phyloP scores from a whole-genome alignment of 345 rosid genomes.

The sweet orange (Citrus sinensis) region DNA sequence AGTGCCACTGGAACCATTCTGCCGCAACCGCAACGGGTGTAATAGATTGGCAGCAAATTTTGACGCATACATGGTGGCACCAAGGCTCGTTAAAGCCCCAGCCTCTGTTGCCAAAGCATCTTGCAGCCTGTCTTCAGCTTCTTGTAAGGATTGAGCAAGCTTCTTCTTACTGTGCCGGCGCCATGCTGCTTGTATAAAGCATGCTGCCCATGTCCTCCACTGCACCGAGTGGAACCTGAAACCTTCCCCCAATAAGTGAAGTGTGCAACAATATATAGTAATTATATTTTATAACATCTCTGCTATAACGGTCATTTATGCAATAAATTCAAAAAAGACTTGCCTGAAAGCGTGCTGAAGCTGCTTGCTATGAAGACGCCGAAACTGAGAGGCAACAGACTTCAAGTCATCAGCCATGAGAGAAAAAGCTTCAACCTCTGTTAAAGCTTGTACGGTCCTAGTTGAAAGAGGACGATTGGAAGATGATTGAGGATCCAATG shows the following conservation, averaged over 20 bases:
- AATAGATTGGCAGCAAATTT: slow-evolving; percentile 58
- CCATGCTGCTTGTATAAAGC: slow-evolving; percentile 88
- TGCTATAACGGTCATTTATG: too few species aligned
- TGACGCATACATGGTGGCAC: slow-evolving; percentile 53
- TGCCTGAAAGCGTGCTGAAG: slow-evolving; percentile 66
- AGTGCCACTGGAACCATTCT: slow-evolving; percentile 17
- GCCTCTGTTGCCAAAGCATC: slow-evolving; percentile 33
- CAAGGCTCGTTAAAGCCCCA: slow-evolving; percentile 35
- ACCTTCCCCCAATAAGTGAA: neutral
- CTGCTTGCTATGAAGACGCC: slow-evolving; percentile 64
- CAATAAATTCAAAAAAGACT: neutral
- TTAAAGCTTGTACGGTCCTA: slow-evolving; percentile 58
- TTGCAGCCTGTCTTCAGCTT: slow-evolving; percentile 50
- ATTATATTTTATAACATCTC: too few species aligned
- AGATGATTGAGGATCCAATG: slow-evolving; percentile 59
- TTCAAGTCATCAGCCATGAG: slow-evolving; percentile 63
- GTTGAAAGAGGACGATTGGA: slow-evolving; percentile 62
- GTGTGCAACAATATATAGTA: neutral
- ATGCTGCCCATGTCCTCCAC: slow-evolving; percentile 83
- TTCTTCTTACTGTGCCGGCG: slow-evolving; percentile 55
- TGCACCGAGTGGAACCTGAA: slow-evolving; percentile 67
- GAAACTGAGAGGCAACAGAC: slow-evolving; percentile 61
- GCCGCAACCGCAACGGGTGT: slow-evolving; percentile 28
- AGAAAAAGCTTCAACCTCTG: slow-evolving; percentile 75
- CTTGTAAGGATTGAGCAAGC: slow-evolving; percentile 33